These are phyloP conservation scores for Pholiota adiposa DNA, from an alignment of 1,284 basidiomycete species.

Conservation along the genomic window DNA sequence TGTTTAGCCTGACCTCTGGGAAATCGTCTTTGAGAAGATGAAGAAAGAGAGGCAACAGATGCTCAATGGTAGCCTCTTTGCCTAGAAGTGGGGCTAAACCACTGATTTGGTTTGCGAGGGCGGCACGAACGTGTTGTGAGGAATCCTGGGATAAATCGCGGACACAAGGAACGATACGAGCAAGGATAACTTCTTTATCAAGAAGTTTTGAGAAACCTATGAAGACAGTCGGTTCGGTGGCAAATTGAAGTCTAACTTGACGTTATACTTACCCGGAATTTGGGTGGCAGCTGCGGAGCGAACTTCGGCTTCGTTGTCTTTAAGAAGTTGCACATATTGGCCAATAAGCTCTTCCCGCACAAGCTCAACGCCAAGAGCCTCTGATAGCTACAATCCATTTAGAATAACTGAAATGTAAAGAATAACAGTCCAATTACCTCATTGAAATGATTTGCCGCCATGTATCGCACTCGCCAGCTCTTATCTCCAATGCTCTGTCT, in stretches of 20 bases:
- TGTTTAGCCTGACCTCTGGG: slow-evolving; percentile 96
- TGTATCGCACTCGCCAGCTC: slow-evolving; percentile 99
- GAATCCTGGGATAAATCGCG: slow-evolving; percentile 93
- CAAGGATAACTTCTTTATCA: slow-evolving; percentile 93
- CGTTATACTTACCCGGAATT: slow-evolving; percentile 78
- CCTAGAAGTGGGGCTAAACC: slow-evolving; percentile 97
- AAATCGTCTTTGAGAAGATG: slow-evolving; percentile 99
- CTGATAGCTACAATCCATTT: slow-evolving; percentile 68
- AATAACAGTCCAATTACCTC: slow-evolving; percentile 55
- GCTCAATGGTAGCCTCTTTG: slow-evolving; percentile 94
- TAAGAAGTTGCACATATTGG: slow-evolving; percentile 93
- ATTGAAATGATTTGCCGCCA: slow-evolving; percentile 99
- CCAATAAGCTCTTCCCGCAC: slow-evolving; percentile 94
- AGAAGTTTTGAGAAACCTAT: slow-evolving; percentile 95
- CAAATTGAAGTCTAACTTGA: slow-evolving; percentile 6
- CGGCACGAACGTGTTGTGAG: slow-evolving; percentile 97
- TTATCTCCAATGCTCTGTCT: slow-evolving; percentile 91
- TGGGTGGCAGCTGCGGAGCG: slow-evolving; percentile 96
- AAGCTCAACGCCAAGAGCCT: slow-evolving; percentile 89
- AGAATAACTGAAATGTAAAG: slow-evolving; percentile 12
- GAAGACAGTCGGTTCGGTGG: slow-evolving; percentile 5
- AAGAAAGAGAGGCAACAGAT: slow-evolving; percentile 95
- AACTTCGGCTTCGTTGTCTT: slow-evolving; percentile 99
- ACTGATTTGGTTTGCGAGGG: slow-evolving; percentile 95
- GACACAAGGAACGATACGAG: slow-evolving; percentile 95